Conservation (phyloP, 139 green algal species). For the Eudorina sp. region DNA sequence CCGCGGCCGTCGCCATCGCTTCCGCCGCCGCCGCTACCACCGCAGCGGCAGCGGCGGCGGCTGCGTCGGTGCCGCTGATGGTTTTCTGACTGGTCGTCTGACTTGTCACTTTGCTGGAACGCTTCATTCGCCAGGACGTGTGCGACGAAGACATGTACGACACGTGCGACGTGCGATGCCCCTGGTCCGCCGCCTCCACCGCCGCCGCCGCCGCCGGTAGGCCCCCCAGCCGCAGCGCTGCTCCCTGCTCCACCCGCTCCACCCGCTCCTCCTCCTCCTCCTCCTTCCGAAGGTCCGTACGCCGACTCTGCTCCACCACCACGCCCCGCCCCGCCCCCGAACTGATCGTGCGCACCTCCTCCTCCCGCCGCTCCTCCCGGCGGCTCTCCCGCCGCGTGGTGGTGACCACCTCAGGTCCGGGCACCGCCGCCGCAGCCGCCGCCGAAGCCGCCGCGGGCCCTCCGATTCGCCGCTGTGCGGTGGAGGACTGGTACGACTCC, state of each 20-base stretch:
- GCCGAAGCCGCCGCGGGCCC: no score
- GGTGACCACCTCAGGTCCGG: not conserved
- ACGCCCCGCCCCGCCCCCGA: not conserved
- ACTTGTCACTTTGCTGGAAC: not conserved
- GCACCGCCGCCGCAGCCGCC: not conserved
- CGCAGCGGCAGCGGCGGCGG: not conserved
- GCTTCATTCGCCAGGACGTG: conserved; percentile 1
- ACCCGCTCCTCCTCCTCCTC: not conserved
- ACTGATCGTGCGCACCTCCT: not conserved
- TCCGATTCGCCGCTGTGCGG: no score
- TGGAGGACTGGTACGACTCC: no score
- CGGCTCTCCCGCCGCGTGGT: not conserved
- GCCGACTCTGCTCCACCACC: not conserved
- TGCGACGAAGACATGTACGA: not conserved
- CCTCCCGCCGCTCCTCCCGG: not conserved
- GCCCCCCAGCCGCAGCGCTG: no score
- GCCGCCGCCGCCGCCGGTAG: not conserved
- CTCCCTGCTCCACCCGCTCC: not conserved
- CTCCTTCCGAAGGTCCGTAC: no score
- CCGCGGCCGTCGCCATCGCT: no score
- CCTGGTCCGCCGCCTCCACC: not conserved
- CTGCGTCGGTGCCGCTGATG: no score
- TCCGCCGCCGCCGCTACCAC: not conserved
- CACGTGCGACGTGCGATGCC: not conserved
- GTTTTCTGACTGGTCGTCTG: no score